Percentiles rank a stretch among this genome's conserved stretches.
phyloP scores from a whole-genome alignment of 140 eudicot genomes.

The Oenanthe javanica region DNA sequence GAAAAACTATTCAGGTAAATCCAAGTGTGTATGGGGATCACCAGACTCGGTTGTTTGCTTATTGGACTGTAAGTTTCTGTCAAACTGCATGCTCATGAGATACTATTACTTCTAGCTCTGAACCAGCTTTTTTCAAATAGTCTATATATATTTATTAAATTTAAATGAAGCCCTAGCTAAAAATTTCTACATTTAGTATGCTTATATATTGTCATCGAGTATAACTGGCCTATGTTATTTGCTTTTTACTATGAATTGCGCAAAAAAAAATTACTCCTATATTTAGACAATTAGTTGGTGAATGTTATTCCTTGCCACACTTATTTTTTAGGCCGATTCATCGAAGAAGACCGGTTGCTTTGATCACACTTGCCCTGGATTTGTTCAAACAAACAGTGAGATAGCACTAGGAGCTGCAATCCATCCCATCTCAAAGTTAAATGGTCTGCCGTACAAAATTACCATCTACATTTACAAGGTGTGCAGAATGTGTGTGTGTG shows the following conservation, averaged over 20 bases:
- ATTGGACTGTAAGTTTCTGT: slow-evolving; percentile 62
- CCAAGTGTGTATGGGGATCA: slow-evolving; percentile 68
- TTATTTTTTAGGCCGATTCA: slow-evolving; percentile 38
- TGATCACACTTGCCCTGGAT: slow-evolving; percentile 79
- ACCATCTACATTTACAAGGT: slow-evolving; percentile 49
- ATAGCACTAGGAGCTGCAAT: slow-evolving; percentile 77
- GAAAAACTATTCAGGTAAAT: slow-evolving; percentile 45
- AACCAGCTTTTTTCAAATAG: background rate
- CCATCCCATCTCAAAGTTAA: slow-evolving; percentile 46
- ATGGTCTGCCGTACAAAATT: slow-evolving; percentile 54
- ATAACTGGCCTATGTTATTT: background rate
- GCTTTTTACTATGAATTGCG: background rate
- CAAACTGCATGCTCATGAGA: background rate
- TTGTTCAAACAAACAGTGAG: slow-evolving; percentile 62
- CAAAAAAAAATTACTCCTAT: background rate
- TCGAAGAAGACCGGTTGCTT: slow-evolving; percentile 63
- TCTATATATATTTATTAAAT: background rate
- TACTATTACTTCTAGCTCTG: background rate
- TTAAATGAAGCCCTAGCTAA: background rate
- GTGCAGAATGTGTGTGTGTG: background rate
- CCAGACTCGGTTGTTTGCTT: slow-evolving; percentile 53
- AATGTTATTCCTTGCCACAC: background rate
- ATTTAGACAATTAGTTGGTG: background rate
- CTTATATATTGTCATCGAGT: background rate
- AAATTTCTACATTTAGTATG: background rate